These are phyloP conservation scores for Rhodotorula glutinis DNA, from an alignment of 1,284 basidiomycete species.

Conservation along the genomic window DNA sequence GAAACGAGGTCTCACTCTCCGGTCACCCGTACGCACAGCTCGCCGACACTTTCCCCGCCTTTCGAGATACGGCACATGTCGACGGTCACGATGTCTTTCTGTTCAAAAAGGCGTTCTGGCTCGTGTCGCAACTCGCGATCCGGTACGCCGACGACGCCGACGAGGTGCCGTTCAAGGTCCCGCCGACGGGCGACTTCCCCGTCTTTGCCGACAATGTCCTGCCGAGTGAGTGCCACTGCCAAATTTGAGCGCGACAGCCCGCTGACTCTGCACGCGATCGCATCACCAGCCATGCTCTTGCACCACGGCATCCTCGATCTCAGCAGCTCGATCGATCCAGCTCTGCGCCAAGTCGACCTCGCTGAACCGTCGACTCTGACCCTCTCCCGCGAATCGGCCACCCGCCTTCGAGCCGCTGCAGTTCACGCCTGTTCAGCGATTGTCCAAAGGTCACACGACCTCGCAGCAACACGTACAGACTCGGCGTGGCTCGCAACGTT, in stretches of 20 bases:
- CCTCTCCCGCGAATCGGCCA: slow-evolving; percentile 50
- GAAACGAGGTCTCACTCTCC: no score
- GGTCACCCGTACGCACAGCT: slow-evolving; percentile 53
- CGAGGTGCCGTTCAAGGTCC: slow-evolving; percentile 51
- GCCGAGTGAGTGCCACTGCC: slow-evolving; percentile 51
- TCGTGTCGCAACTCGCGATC: slow-evolving; percentile 65
- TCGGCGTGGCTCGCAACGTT: slow-evolving; percentile 38
- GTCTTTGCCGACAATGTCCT: slow-evolving; percentile 83
- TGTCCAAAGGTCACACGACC: slow-evolving; percentile 55
- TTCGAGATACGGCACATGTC: slow-evolving; percentile 66
- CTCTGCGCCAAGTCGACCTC: background rate
- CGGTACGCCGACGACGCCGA: slow-evolving; percentile 55
- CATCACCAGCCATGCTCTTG: slow-evolving; percentile 15
- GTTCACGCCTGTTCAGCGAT: slow-evolving; percentile 71
- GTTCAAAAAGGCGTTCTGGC: slow-evolving; percentile 83
- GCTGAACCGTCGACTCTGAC: background rate
- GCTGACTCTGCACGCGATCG: background rate
- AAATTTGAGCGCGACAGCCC: no score
- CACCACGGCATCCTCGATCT: slow-evolving; percentile 19
- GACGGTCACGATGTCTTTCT: slow-evolving; percentile 66
- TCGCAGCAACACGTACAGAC: slow-evolving; percentile 42
- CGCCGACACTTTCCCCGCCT: slow-evolving; percentile 68
- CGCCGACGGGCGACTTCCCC: slow-evolving; percentile 61
- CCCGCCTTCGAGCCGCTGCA: slow-evolving; percentile 71
- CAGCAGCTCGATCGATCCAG: background rate